Evolutionary conservation across 1,139 yeast genomes (phyloP), one percentile per base, ranked within the genome.

Genomic region (Suhomyces bribrorum): DNA sequence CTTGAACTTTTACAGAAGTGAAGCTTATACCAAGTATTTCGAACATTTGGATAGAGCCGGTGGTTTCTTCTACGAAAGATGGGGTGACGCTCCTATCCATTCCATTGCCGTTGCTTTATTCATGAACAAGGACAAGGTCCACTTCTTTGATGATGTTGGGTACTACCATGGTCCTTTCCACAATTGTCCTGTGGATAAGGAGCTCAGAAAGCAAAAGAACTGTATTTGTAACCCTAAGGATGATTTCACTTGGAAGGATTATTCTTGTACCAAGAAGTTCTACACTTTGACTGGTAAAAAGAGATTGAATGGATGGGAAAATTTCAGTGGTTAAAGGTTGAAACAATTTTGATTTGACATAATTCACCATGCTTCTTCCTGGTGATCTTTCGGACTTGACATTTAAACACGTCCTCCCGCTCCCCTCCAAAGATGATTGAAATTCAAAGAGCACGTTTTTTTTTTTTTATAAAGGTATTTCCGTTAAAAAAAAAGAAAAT

Each of bases 61-160:
- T 54, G 95, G 95, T 5, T 87, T 87, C 66, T 87, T 83, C 64
- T 87, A 87, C 59, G 95, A 87, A 66, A 76, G 95, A 59, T 87
- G 95, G 95, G 95, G 95, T 44, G 96, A 86, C 63, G 95, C 95
- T 9, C 95, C 96, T 26, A 83, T 87, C 27, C 96, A 87, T 59
- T 84, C 95, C 11, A 79, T 87, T 53, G 95, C 92, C 11, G 95
- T 86, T n/a, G 70, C 90, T 3, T 65, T 86, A 44, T 81, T 87
- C 62, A 64, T 86, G 56, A 79, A 82, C 45, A 75, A 76, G 59
- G 79, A 76, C 26, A 75, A 80, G 56, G 61, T 86, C 39, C 92
- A 88, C 59, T 83, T 82, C 72, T 84, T 87, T 58, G 87, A 83
- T 42, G 94, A 88, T 53, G 74, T 87, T 43, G 95, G 96, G 44